Evolutionary conservation across 345 rosid genomes (phyloP), one percentile per base, ranked within the genome.

Genomic region (Corchorus capsularis): DNA sequence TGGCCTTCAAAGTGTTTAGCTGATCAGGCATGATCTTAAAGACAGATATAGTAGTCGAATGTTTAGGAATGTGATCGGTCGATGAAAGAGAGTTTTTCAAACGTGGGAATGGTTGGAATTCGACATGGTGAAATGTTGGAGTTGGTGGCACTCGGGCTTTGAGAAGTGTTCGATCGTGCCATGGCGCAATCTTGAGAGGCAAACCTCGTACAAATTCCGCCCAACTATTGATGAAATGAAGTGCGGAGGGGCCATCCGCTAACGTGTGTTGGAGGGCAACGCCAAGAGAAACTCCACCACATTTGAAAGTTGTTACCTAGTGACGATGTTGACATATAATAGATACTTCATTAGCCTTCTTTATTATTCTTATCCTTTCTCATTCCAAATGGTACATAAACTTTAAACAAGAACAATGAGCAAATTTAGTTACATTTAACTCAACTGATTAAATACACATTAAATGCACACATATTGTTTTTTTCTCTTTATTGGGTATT

Each of bases 281-380:
- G 0, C 84, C 86, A 11, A 81, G 50, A 35, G 73, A 65, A 8
- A 72, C 78, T 3, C 80, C 80, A 27, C 88, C 88, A 67, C 85
- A 77, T 52, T 59, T 66, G 72, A 85, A 80, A 5, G 4, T 43
- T 0, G 85, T 85, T 15, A 82, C 72, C 85, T 83, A 55, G 13
- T 3, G 6, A 50, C 17, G 45, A 39, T 5, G 2, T 39, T 2
- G 5, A 39, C 2, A 39, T 39, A 2, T 2, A 39, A 39, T 2
- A 39, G 5, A 39, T 39, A 5, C 41, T 39, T 2, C 2, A 2
- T 39, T 5, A 5, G 5, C 5, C 41, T 39, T 39, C n/a, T n/a
- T 39, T 39, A 39, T 39, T 39, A 2, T 5, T 39, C 41, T 39
- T 39, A 39, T 2, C 5, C 41, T 39, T 2, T 27, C 27, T 27